Evolutionary conservation across 768 basidiomycete species (phyloP).

Genomic region (Kwoniella europaea): DNA sequence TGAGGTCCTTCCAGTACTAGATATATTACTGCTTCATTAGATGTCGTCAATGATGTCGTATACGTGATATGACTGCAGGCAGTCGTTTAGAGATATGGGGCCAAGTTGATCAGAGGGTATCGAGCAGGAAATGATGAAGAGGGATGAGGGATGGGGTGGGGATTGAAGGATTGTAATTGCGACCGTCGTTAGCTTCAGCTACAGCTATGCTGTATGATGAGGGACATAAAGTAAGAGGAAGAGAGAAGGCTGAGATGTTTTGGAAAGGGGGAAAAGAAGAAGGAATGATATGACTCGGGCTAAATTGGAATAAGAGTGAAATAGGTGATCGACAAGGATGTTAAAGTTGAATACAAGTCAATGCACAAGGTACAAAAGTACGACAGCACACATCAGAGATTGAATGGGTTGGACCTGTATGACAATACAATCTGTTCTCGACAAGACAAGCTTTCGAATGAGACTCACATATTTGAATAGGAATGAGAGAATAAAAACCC

Average conservation of each 20-base stretch:
- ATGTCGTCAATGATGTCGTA: not conserved
- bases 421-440: not conserved
- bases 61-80: not conserved
- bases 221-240: not conserved
- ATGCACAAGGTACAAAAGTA: conserved; percentile 1
- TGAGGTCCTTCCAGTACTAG: too few species aligned
- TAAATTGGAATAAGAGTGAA: conserved; percentile 12
- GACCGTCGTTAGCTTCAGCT: conserved; percentile 14
- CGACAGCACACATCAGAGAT: not conserved
- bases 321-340: not conserved
- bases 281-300: conserved; percentile 16
- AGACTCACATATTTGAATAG: not conserved
- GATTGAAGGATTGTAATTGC: conserved; percentile 2
- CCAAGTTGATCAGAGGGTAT: not conserved
- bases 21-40: not conserved
- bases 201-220: not conserved
- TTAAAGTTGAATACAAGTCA: not conserved
- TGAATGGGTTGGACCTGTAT: not conserved
- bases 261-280: conserved; percentile 4
- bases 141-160: not conserved
- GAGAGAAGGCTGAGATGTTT: conserved; percentile 18
- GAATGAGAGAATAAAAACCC: not conserved
- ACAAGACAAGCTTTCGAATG: not conserved
- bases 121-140: not conserved
- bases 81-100: not conserved